phyloP scores from a whole-genome alignment of 768 basidiomycete species.

The Tulasnella sp. region DNA sequence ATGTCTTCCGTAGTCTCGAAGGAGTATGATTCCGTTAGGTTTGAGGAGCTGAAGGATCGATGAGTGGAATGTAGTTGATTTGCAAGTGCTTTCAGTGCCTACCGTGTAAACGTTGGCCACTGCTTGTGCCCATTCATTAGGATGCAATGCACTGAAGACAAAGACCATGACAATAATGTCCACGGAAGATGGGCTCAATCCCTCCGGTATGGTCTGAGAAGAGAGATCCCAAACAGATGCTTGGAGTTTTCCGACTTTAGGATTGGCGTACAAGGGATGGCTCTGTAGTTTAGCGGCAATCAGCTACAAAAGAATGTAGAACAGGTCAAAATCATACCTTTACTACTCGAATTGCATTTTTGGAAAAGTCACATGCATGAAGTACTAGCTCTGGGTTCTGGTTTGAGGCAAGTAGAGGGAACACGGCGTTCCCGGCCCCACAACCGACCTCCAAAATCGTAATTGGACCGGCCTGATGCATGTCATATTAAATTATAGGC shows the following conservation, averaged over 20 bases:
- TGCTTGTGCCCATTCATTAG: conserved; percentile 78
- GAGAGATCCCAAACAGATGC: conserved; percentile 90
- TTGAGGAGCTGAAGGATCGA: conserved; percentile 57
- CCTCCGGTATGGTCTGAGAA: conserved; percentile 45
- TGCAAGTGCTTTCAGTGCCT: conserved; percentile 16
- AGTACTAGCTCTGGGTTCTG: conserved; percentile 62
- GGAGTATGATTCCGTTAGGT: conserved; percentile 68
- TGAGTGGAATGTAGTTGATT: not conserved
- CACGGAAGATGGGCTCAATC: conserved; percentile 51
- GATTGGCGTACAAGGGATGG: conserved; percentile 53
- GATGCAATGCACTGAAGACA: conserved; percentile 86
- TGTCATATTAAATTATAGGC: not conserved
- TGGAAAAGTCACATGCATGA: conserved; percentile 82
- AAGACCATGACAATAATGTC: conserved; percentile 90
- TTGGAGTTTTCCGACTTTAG: conserved; percentile 55
- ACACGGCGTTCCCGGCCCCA: conserved; percentile 91
- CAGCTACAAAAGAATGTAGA: no score
- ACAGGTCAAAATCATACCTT: conserved; percentile 55
- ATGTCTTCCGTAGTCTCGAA: conserved; percentile 91
- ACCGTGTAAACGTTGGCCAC: conserved; percentile 70
- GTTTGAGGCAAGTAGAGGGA: conserved; percentile 75
- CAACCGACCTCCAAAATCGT: conserved; percentile 84
- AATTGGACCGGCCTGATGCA: conserved; percentile 57
- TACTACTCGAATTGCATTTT: conserved; percentile 78
- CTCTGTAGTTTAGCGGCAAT: no score